Evolutionary conservation across 2,329 filamentous ascomycete species (phyloP).

Genomic region (Diaporthe citrichinensis): DNA sequence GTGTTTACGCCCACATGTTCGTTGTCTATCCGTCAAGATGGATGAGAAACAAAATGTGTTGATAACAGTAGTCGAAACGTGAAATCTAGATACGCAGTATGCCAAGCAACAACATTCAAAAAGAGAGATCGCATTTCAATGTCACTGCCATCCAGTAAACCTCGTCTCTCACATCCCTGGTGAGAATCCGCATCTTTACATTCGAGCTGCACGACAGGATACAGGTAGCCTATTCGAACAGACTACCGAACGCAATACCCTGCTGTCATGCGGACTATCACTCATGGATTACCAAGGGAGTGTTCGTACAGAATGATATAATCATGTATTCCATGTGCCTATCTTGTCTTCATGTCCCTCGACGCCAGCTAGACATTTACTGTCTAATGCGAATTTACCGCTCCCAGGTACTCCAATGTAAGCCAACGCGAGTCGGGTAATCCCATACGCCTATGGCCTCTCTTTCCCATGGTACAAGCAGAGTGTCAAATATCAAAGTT

Average conservation of each 20-base stretch:
- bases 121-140: background rate
- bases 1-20: background rate
- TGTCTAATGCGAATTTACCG: constrained; percentile 24
- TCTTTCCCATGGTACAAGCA: background rate
- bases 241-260: background rate
- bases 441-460: background rate
- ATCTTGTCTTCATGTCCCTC: constrained; percentile 2
- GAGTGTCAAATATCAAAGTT: constrained; percentile 3
- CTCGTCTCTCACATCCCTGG: background rate
- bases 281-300: background rate
- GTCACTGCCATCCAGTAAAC: background rate
- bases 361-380: constrained; percentile 16
- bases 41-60: no score
- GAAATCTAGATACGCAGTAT: background rate
- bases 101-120: background rate
- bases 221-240: background rate
- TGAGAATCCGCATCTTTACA: background rate
- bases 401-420: background rate
- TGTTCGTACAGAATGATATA: background rate
- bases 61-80: no score
- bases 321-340: constrained; percentile 5
- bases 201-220: background rate
- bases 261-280: background rate
- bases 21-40: no score
- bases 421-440: background rate